phyloP scores from a whole-genome alignment of 2,329 filamentous ascomycete species.

The Drechslerella dactyloides region DNA sequence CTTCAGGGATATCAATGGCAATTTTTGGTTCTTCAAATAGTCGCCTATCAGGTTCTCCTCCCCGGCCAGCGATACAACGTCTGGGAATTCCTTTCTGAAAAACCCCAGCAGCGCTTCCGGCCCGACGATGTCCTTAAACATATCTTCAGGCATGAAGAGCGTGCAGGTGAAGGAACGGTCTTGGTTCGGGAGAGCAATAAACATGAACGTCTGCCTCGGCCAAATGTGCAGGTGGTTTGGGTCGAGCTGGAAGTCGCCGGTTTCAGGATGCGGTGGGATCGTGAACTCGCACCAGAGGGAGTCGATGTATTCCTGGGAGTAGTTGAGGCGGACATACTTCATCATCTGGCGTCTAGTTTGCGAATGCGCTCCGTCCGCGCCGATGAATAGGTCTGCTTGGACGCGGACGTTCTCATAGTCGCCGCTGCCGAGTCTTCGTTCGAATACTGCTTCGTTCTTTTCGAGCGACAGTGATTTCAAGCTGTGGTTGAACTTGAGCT shows the following conservation, averaged over 20 bases:
- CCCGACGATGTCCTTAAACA: constrained; percentile 70
- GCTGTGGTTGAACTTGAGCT: constrained; percentile 90
- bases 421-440: constrained; percentile 59
- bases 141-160: constrained; percentile 77
- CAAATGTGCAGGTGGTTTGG: constrained; percentile 97
- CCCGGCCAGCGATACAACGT: constrained; percentile 75
- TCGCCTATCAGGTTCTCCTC: constrained; percentile 72
- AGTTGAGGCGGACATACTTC: constrained; percentile 88
- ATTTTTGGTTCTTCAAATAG: constrained; percentile 81
- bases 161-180: constrained; percentile 96
- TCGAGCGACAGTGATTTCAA: constrained; percentile 87
- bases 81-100: constrained; percentile 85
- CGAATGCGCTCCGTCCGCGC: constrained; percentile 93
- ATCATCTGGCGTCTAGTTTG: constrained; percentile 90
- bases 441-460: constrained; percentile 83
- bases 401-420: constrained; percentile 64
- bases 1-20: constrained; percentile 92
- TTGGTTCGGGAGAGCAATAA: constrained; percentile 90
- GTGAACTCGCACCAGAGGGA: constrained; percentile 97
- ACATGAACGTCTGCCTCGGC: constrained; percentile 94
- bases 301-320: constrained; percentile 92
- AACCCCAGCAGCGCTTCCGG: constrained; percentile 70
- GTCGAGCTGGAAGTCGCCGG: constrained; percentile 75
- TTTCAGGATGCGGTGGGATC: constrained; percentile 66
- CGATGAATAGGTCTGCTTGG: constrained; percentile 89